A percentile compares a stretch with the other conserved stretches of the same genome.
These are phyloP conservation scores for Xylaria hypoxylon DNA, from an alignment of 2,329 filamentous ascomycete genomes.

Conservation along the genomic window DNA sequence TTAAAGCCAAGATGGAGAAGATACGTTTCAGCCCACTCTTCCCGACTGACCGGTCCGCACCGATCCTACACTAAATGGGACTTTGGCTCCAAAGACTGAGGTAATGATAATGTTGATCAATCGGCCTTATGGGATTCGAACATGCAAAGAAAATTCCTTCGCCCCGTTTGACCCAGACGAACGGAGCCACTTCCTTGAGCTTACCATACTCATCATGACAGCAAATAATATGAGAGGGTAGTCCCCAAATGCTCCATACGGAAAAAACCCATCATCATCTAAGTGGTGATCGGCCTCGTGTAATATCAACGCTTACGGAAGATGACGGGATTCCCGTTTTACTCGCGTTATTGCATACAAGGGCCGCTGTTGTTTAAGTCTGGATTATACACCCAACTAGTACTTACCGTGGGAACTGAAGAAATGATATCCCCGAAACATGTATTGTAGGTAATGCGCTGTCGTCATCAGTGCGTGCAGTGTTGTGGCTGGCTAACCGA, in stretches of 20 bases:
- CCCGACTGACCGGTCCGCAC: constrained; percentile 33
- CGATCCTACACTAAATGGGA: constrained; percentile 26
- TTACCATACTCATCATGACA: background rate
- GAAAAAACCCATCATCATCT: constrained; percentile 12
- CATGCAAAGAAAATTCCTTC: constrained; percentile 34
- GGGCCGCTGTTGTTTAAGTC: background rate
- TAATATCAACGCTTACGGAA: constrained; percentile 27
- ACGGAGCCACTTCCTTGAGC: constrained; percentile 24
- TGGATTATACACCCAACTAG: background rate
- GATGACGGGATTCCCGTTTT: constrained; percentile 26
- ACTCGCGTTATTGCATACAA: background rate
- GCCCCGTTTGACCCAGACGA: constrained; percentile 22
- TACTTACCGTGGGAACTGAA: background rate
- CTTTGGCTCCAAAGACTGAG: constrained; percentile 14
- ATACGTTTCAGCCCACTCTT: constrained; percentile 30
- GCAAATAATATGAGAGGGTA: background rate
- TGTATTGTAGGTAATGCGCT: background rate
- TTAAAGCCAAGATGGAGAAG: constrained; percentile 10
- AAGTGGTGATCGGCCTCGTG: constrained; percentile 20
- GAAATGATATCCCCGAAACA: background rate
- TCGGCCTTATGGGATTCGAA: constrained; percentile 34
- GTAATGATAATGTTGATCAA: constrained; percentile 24
- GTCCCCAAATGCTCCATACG: constrained; percentile 6
- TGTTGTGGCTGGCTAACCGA: too few species aligned
- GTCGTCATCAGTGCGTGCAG: background rate